These are phyloP conservation scores for Ophiostoma sp. DNA, from an alignment of 2,329 filamentous ascomycete genomes.

Conservation along the genomic window DNA sequence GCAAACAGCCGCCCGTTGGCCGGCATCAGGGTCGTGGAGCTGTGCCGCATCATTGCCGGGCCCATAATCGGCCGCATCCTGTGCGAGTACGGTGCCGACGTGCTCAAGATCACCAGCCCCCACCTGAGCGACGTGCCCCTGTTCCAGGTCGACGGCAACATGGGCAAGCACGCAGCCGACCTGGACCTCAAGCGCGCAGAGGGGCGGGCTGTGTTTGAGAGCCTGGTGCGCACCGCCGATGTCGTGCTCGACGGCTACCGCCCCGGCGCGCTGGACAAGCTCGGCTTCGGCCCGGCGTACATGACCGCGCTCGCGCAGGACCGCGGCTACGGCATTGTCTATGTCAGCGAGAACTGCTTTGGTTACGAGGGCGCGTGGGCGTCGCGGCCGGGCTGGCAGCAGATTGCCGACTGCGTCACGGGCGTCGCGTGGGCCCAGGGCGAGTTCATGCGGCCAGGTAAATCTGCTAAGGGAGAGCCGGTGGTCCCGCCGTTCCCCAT, in stretches of 20 bases:
- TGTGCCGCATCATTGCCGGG: slow-evolving; percentile 45
- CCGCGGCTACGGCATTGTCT: slow-evolving; percentile 43
- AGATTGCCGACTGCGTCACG: slow-evolving; percentile 50
- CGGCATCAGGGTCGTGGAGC: slow-evolving; percentile 47
- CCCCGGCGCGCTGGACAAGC: slow-evolving; percentile 39
- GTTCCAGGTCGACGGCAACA: slow-evolving; percentile 40
- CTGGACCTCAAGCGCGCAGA: slow-evolving; percentile 45
- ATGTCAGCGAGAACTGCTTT: slow-evolving; percentile 48
- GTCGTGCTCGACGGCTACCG: slow-evolving; percentile 52
- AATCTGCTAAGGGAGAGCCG: slow-evolving; percentile 46
- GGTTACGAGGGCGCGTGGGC: slow-evolving; percentile 51
- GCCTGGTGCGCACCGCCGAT: slow-evolving; percentile 44
- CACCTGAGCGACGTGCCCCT: slow-evolving; percentile 41
- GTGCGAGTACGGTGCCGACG: slow-evolving; percentile 43
- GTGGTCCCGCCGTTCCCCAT: slow-evolving; percentile 62
- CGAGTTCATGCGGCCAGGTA: slow-evolving; percentile 47
- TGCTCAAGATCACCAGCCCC: slow-evolving; percentile 42
- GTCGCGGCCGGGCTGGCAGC: slow-evolving; percentile 47
- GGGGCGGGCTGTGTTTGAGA: slow-evolving; percentile 49
- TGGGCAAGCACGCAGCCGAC: slow-evolving; percentile 44
- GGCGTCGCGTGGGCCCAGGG: slow-evolving; percentile 59
- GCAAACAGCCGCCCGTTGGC: slow-evolving; percentile 36
- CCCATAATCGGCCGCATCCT: slow-evolving; percentile 42
- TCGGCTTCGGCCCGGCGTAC: slow-evolving; percentile 40
- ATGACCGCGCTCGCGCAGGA: slow-evolving; percentile 38